phyloP scores from a whole-genome alignment of 345 rosid genomes.

The Fremontodendron californicum region DNA sequence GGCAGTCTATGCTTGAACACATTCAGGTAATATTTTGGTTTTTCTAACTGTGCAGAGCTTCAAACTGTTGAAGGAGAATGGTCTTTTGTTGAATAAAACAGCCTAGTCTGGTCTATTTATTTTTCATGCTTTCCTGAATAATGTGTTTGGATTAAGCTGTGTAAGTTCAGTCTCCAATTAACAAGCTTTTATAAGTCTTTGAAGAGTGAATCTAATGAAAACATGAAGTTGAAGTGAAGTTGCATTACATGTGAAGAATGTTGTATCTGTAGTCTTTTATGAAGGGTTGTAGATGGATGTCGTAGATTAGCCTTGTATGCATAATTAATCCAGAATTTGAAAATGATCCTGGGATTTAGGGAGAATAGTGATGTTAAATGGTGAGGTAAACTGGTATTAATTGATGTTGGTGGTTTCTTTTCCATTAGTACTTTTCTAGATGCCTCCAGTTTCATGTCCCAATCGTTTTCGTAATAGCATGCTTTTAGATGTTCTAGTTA shows the following conservation, averaged over 20 bases:
- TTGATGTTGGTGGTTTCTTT: not conserved
- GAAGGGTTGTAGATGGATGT: not conserved
- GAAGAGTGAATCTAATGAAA: not conserved
- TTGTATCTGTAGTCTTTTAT: not conserved
- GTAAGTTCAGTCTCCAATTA: not conserved
- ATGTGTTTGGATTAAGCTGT: not conserved
- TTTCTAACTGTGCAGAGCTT: not conserved
- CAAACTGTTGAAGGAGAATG: not conserved
- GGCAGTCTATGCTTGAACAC: slow-evolving; percentile 90
- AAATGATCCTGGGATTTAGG: not conserved
- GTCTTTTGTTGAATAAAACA: not conserved
- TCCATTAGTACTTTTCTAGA: not conserved
- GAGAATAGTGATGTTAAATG: not conserved
- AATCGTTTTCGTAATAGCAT: not conserved
- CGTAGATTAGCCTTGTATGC: not conserved
- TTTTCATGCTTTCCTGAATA: not conserved
- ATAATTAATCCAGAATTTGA: not conserved
- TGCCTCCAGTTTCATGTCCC: not conserved
- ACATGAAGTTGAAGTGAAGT: not conserved
- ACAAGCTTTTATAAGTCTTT: no score
- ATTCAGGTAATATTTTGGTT: slow-evolving; percentile 63
- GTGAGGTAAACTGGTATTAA: not conserved
- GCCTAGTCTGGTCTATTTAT: not conserved
- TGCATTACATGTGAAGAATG: not conserved
- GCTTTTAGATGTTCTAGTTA: not conserved